Base-by-base conservation (phyloP, 2,329 filamentous ascomycete species). In the Sporothrix sp. region DNA sequence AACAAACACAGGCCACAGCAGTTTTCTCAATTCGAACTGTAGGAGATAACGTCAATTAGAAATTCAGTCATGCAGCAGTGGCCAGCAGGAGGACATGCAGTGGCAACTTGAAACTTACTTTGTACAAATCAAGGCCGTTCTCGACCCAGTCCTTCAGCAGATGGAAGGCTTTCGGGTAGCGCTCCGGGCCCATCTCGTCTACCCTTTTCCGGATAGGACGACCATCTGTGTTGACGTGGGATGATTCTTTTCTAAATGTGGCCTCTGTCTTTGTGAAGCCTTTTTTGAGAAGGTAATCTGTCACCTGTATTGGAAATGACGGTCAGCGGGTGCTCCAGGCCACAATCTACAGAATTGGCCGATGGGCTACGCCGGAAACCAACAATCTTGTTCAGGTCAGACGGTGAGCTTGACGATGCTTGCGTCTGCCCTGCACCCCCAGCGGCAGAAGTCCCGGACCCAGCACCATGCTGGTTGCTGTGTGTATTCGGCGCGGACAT, bases 301-400 rank as follows among this genome's bases (percentile, higher is more conserved):
- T 90, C 3, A 98, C 78, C 78, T 81, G 46, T 4, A 33, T 11
- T 13, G 4, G n/a, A 2, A 16, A 14, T 4, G 1, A 28, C 11
- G 5, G 20, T 54, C 25, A 56, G 52, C 30, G 21, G 7, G 30
- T 49, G 39, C 2, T n/a, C 23, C 32, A 20, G 23, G n/a, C n/a
- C n/a, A n/a, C n/a, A n/a, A n/a, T n/a, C n/a, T n/a, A n/a, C n/a
- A n/a, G n/a, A n/a, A n/a, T n/a, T n/a, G n/a, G n/a, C n/a, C n/a
- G n/a, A n/a, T n/a, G n/a, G n/a, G n/a, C n/a, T n/a, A n/a, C n/a
- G n/a, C n/a, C n/a, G n/a, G n/a, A n/a, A n/a, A n/a, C n/a, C n/a
- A n/a, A 96, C 91, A 67, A 97, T 97, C 60, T 95, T 89, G 61
- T 97, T 97, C 1, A 96, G 68, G 63, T 96, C 88, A 2, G 85